phyloP scores from a whole-genome alignment of 2,329 filamentous ascomycete genomes.

The Pseudogymnoascus sp. region DNA sequence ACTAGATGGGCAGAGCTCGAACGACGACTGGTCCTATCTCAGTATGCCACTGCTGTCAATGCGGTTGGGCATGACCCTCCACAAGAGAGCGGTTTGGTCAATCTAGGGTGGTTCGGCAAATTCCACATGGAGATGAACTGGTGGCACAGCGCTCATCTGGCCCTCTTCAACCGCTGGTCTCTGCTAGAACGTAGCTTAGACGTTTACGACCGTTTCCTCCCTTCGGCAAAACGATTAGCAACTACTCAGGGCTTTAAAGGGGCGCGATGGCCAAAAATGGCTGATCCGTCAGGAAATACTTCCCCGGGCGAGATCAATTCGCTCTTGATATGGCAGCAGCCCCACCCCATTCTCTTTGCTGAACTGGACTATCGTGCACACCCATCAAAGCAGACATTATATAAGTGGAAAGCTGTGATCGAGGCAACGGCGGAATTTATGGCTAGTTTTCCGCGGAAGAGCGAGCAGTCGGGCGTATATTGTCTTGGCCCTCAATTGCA shows the following conservation, averaged over 20 bases:
- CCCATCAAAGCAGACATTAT: constrained; percentile 36
- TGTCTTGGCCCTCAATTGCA: constrained; percentile 46
- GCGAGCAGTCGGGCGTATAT: constrained; percentile 35
- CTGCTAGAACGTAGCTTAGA: constrained; percentile 32
- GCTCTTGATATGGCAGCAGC: constrained; percentile 55
- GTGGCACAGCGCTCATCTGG: constrained; percentile 37
- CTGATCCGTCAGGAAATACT: constrained; percentile 45
- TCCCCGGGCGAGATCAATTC: constrained; percentile 55
- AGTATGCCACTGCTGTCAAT: constrained; percentile 38
- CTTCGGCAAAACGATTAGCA: constrained; percentile 28
- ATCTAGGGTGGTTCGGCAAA: constrained; percentile 41
- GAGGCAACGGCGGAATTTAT: constrained; percentile 50
- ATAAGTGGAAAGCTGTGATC: constrained; percentile 46
- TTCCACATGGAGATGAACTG: constrained; percentile 39
- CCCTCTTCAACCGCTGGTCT: constrained; percentile 33
- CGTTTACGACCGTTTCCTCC: constrained; percentile 30
- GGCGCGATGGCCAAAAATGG: constrained; percentile 47
- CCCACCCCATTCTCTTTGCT: constrained; percentile 53
- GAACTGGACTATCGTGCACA: constrained; percentile 45
- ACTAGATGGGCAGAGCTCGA: constrained; percentile 35
- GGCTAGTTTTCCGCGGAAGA: constrained; percentile 49
- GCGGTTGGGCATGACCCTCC: constrained; percentile 33
- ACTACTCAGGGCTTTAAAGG: constrained; percentile 30
- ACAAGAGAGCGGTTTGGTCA: constrained; percentile 39
- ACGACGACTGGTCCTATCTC: constrained; percentile 37